Evolutionary conservation across 345 rosid genomes (phyloP), one percentile per base, ranked within the genome.

Genomic region (Eucalyptus fibrosa): DNA sequence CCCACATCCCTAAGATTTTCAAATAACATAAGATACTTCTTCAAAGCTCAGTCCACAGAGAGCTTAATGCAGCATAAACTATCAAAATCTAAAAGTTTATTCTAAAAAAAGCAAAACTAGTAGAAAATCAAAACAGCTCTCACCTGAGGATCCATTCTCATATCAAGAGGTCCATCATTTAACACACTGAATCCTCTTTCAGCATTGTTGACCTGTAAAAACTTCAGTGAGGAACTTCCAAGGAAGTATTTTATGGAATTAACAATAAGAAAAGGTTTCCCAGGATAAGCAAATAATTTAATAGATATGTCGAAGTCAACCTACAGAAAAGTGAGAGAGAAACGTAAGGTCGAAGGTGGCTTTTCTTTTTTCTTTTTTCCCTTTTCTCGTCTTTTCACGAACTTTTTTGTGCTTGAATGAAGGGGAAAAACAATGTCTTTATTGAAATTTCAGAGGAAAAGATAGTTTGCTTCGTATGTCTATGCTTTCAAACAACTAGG

Each of bases 131-230:
- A 59, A 72, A 53, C 67, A 81, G 50, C 30, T 24, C 88, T 89
- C 88, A 96, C 99, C 96, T 94, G 96, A 89, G 99, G 97, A 93
- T 97, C 99, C 98, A 97, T 97, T 6, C 98, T 94, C 99, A 97
- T 97, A 87, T 97, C 99, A 91, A 97, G 99, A 90, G 99, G 99
- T 62, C 99, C 99, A 60, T 95, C 89, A 56, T 92, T 93, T 89
- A 96, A 96, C 51, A 95, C 94, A 53, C 99, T 95, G 93, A 97
- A 97, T 83, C 99, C 99, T 92, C 99, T 93, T 60, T 93, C 94
- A 0, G 99, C 97, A 94, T 94, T 94, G 94, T 97, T 95, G 44
- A 97, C 98, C 99, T 96, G 91, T 59, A n/a, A 89, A 77, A 77
- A 77, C 5, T 77, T 40, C 85, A 40, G 17, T 77, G 47, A 77